phyloP scores from a whole-genome alignment of 2,329 filamentous ascomycete genomes.

The Fusarium sp. region DNA sequence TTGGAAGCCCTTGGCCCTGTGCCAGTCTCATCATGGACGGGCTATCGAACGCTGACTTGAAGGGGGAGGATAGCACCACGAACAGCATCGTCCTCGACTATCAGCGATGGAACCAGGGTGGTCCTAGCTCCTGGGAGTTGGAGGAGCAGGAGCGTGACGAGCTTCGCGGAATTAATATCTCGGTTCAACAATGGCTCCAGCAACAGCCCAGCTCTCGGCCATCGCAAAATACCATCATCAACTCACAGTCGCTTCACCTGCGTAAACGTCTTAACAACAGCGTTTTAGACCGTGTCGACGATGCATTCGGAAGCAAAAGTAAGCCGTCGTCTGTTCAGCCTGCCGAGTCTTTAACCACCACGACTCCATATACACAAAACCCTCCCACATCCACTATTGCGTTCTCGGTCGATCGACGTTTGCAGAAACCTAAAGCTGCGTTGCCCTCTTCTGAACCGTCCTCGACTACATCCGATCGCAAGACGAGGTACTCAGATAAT shows the following conservation, averaged over 20 bases:
- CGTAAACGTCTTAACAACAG: slow-evolving; percentile 16
- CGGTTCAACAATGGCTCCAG: slow-evolving; percentile 24
- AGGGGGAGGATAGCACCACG: slow-evolving; percentile 4
- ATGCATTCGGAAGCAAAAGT: slow-evolving; percentile 10
- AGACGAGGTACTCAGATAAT: slow-evolving; percentile 10
- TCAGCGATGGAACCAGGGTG: slow-evolving; percentile 4
- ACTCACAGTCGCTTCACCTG: slow-evolving; percentile 14
- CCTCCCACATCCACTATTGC: background rate
- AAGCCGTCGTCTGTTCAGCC: slow-evolving; percentile 16
- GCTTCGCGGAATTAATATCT: background rate
- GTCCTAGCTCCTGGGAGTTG: slow-evolving; percentile 13
- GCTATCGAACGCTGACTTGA: background rate
- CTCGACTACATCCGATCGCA: slow-evolving; percentile 5
- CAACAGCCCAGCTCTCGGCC: slow-evolving; percentile 27
- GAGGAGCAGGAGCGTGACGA: slow-evolving; percentile 8
- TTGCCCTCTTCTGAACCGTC: background rate
- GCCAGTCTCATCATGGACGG: slow-evolving; percentile 19
- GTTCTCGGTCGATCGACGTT: slow-evolving; percentile 9
- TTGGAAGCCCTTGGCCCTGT: slow-evolving; percentile 11
- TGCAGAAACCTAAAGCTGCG: background rate
- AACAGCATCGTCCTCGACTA: slow-evolving; percentile 22
- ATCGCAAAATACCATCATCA: slow-evolving; percentile 20
- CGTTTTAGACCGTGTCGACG: slow-evolving; percentile 22
- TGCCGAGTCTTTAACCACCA: background rate
- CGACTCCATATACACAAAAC: background rate